A percentile compares a stretch with the other conserved stretches of the same genome.
phyloP scores from a whole-genome alignment of 2,329 filamentous ascomycete species.

The Fusarium scirpi region DNA sequence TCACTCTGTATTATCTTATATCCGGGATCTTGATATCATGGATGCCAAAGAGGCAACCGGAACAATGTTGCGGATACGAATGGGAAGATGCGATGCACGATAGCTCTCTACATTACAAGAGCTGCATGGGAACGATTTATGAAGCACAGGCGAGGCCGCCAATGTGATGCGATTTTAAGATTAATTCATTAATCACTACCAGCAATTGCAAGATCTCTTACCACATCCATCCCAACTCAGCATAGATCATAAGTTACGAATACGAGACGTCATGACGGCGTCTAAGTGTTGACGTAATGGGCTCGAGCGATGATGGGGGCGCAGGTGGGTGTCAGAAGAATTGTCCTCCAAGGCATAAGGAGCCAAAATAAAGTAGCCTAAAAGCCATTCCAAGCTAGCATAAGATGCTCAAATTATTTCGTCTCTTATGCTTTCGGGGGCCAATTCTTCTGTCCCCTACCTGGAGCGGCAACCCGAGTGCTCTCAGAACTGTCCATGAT shows the following conservation, averaged over 20 bases:
- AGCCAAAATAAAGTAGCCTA: too few species aligned
- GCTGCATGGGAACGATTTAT: background rate
- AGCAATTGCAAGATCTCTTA: background rate
- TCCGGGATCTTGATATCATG: background rate
- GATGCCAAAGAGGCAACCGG: background rate
- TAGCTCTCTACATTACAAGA: background rate
- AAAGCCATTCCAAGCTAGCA: too few species aligned
- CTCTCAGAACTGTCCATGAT: slow-evolving; percentile 24
- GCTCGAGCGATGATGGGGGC: slow-evolving; percentile 20
- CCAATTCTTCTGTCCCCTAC: too few species aligned
- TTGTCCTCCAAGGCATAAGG: too few species aligned
- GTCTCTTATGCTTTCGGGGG: too few species aligned
- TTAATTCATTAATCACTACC: slow-evolving; percentile 5
- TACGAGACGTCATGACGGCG: slow-evolving; percentile 20
- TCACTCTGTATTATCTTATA: background rate
- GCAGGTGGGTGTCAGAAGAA: too few species aligned
- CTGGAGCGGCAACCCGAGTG: slow-evolving; percentile 6
- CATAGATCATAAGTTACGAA: slow-evolving; percentile 3
- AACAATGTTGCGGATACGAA: slow-evolving; percentile 19
- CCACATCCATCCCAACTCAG: background rate
- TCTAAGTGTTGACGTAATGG: slow-evolving; percentile 39
- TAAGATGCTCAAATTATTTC: too few species aligned
- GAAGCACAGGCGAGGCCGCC: background rate
- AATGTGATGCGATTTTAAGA: slow-evolving; percentile 31
- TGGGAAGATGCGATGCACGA: background rate